Percentiles rank a stretch among this genome's conserved stretches.
phyloP scores from a whole-genome alignment of 2,329 filamentous ascomycete genomes.

The Xylariaceae sp. region DNA sequence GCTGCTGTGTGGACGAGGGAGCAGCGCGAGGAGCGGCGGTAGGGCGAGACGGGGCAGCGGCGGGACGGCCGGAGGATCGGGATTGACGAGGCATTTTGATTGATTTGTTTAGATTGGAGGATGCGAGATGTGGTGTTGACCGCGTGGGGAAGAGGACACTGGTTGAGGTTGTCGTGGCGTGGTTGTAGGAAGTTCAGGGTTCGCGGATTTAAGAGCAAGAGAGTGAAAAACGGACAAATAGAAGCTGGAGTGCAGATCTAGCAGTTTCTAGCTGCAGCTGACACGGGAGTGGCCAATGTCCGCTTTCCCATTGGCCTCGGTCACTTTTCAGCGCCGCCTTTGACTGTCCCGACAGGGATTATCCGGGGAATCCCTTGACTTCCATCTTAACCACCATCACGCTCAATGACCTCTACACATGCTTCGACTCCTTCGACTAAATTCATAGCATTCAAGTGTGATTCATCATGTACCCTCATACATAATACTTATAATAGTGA shows the following conservation, averaged over 20 bases:
- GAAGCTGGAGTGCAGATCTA: not conserved
- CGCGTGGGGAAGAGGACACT: not conserved
- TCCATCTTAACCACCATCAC: too few relatives aligned
- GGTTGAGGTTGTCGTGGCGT: not conserved
- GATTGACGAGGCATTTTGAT: conserved; percentile 69
- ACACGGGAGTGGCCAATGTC: not conserved
- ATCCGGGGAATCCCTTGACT: too few relatives aligned
- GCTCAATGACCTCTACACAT: too few relatives aligned
- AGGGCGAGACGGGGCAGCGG: conserved; percentile 52
- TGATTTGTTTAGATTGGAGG: not conserved
- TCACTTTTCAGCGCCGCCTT: not conserved
- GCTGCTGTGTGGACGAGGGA: conserved; percentile 44
- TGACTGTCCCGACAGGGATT: not conserved
- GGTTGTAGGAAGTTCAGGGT: not conserved
- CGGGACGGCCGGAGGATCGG: conserved; percentile 56
- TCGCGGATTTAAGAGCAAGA: conserved; percentile 17
- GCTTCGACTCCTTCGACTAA: too few relatives aligned
- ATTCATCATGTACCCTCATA: too few relatives aligned
- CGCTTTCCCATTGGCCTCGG: not conserved
- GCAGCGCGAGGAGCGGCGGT: conserved; percentile 55
- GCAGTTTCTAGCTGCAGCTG: not conserved
- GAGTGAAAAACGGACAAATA: not conserved
- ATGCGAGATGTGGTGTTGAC: not conserved
- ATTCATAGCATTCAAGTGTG: too few relatives aligned
- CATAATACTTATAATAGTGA: too few relatives aligned